Conservation (phyloP, 2,329 filamentous ascomycete genomes). For the Aspergillus neotritici region DNA sequence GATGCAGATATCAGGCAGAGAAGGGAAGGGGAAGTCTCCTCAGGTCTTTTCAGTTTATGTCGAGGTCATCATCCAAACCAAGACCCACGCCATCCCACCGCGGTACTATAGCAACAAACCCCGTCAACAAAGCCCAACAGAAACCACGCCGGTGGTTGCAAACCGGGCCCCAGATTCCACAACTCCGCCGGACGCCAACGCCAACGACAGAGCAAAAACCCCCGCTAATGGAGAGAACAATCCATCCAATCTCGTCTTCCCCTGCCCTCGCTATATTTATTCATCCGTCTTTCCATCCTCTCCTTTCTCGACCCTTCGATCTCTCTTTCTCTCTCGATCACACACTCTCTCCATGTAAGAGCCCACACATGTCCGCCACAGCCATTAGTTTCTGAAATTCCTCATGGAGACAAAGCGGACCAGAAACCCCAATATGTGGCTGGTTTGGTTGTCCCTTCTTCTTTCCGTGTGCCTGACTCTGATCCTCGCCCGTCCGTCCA, state of each 20-base stretch:
- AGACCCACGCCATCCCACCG: conserved; percentile 20
- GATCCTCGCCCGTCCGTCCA: conserved; percentile 6
- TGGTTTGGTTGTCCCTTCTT: conserved; percentile 8
- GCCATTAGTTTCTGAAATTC: conserved; percentile 40
- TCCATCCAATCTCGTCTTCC: no score
- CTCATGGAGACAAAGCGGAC: conserved; percentile 38
- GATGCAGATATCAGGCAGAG: no score
- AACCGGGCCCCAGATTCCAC: conserved; percentile 13
- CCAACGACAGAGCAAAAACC: neutral
- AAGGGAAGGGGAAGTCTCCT: conserved; percentile 30
- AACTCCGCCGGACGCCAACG: conserved; percentile 5
- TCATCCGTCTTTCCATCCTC: no score
- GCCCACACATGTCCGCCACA: conserved; percentile 30
- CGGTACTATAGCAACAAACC: conserved; percentile 19
- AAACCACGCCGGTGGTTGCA: conserved; percentile 5
- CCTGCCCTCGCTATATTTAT: no score
- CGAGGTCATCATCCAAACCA: conserved; percentile 35
- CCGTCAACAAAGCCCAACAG: conserved; percentile 3
- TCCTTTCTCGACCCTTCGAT: no score
- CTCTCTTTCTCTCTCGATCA: no score
- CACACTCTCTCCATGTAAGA: no score
- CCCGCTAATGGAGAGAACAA: neutral
- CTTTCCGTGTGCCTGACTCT: conserved; percentile 24
- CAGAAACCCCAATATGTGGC: conserved; percentile 38
- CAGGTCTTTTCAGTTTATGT: conserved; percentile 44